A percentile compares a stretch with the other conserved stretches of the same genome.
Evolutionary conservation across 305 asterid genomes (phyloP).

Genomic region (Rubia tinctorum): DNA sequence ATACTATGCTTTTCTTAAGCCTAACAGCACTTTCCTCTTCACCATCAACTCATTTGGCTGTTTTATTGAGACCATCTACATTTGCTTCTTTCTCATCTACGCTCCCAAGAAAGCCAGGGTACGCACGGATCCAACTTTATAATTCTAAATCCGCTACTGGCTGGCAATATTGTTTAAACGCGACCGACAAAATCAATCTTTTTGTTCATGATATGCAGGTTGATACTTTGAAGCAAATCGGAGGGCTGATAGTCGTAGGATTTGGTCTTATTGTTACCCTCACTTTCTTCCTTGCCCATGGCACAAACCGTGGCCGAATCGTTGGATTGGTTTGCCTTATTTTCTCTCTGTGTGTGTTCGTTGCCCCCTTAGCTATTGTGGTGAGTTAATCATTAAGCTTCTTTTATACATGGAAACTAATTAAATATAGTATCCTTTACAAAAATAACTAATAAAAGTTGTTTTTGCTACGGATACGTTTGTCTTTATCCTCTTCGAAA

Average conservation of each 20-base stretch:
- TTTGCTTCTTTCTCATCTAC: conserved; percentile 17
- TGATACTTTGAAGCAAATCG: conserved; percentile 43
- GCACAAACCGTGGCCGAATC: conserved; percentile 36
- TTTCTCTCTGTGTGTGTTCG: conserved; percentile 60
- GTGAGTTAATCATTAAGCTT: conserved; percentile 30
- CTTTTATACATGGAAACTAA: not conserved
- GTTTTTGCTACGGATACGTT: not conserved
- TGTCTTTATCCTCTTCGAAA: not conserved
- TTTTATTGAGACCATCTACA: conserved; percentile 20
- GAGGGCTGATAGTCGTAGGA: conserved; percentile 37
- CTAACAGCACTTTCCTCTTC: conserved; percentile 22
- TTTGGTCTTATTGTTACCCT: conserved; percentile 39
- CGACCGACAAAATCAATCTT: not conserved
- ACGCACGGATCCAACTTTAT: not conserved
- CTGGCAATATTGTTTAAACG: too few species aligned
- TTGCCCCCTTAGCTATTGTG: conserved; percentile 65
- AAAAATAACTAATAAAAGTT: not conserved
- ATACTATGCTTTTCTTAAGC: conserved; percentile 25
- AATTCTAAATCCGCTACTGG: not conserved
- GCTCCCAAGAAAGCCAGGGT: conserved; percentile 22
- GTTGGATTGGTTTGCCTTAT: conserved; percentile 86
- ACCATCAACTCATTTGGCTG: conserved; percentile 26
- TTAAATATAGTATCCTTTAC: too few species aligned
- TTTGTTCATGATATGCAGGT: conserved; percentile 30
- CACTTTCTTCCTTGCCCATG: conserved; percentile 44